Percentiles rank a stretch among this genome's conserved stretches.
Evolutionary conservation across 768 basidiomycete genomes (phyloP).

Genomic region (Mycena crocata): DNA sequence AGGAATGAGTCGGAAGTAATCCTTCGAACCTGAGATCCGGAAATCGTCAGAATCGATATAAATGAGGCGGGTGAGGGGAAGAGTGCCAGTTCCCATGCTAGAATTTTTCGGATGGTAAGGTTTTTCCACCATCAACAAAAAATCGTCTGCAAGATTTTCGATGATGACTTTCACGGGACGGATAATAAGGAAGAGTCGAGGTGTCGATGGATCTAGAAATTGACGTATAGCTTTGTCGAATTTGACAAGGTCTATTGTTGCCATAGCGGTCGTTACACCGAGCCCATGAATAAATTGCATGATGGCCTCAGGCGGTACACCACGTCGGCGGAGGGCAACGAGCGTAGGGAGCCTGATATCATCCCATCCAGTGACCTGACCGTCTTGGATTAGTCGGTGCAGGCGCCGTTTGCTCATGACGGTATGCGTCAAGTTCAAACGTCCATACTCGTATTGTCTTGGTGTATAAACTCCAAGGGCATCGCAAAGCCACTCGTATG

Average conservation of each 20-base stretch:
- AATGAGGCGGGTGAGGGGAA: constrained; percentile 87
- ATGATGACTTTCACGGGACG: constrained; percentile 91
- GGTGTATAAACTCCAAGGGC: constrained; percentile 95
- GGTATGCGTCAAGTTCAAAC: constrained; percentile 91
- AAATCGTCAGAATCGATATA: constrained; percentile 96
- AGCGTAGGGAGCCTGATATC: constrained; percentile 97
- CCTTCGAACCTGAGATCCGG: constrained; percentile 88
- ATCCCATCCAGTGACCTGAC: constrained; percentile 92
- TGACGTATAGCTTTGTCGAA: constrained; percentile 91
- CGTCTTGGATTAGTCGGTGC: constrained; percentile 83
- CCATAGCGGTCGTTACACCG: constrained; percentile 88
- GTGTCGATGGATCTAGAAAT: constrained; percentile 88
- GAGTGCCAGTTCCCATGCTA: constrained; percentile 79
- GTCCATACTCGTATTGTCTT: constrained; percentile 95
- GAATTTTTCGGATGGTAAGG: constrained; percentile 94
- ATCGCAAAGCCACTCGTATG: constrained; percentile 99
- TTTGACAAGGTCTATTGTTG: constrained; percentile 86
- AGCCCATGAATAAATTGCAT: constrained; percentile 91
- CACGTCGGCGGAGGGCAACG: constrained; percentile 92
- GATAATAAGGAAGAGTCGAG: constrained; percentile 90
- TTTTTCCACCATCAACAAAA: constrained; percentile 86
- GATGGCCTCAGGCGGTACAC: constrained; percentile 94
- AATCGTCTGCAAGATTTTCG: constrained; percentile 90
- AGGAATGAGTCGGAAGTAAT: constrained; percentile 96
- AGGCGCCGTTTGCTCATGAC: constrained; percentile 98